Evolutionary conservation across 2,329 filamentous ascomycete genomes (phyloP).

Genomic region (Monilinia fructicola): DNA sequence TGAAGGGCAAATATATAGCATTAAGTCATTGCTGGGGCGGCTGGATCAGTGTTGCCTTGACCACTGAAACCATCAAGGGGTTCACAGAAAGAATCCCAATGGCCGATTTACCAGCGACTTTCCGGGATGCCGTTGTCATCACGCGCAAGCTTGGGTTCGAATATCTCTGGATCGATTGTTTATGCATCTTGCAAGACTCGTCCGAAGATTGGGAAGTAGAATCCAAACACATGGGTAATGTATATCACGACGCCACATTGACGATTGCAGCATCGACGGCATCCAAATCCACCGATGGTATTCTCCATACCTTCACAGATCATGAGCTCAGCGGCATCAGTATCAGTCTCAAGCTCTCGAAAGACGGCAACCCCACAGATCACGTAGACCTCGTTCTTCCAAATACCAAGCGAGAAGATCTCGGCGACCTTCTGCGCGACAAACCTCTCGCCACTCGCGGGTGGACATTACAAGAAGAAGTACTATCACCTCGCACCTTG

Average conservation of each 20-base stretch:
- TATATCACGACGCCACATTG: slow-evolving; percentile 13
- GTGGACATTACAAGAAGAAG: slow-evolving; percentile 8
- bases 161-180: slow-evolving; percentile 22
- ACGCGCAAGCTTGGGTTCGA: neutral
- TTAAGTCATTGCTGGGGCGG: slow-evolving; percentile 12
- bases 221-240: slow-evolving; percentile 12
- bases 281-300: neutral
- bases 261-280: neutral
- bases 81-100: slow-evolving; percentile 2
- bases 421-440: neutral
- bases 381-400: neutral
- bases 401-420: neutral
- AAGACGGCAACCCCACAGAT: neutral
- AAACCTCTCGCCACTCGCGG: neutral
- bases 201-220: slow-evolving; percentile 8
- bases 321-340: neutral
- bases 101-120: neutral
- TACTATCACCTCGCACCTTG: neutral
- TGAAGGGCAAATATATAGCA: neutral
- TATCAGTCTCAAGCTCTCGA: neutral
- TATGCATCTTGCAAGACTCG: slow-evolving; percentile 24
- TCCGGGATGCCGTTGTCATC: slow-evolving; percentile 1
- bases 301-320: neutral
- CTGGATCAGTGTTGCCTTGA: neutral
- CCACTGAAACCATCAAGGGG: neutral